These are phyloP conservation scores for Nicotiana obtusifolia DNA, from an alignment of 257 asterid genomes.

Conservation along the genomic window DNA sequence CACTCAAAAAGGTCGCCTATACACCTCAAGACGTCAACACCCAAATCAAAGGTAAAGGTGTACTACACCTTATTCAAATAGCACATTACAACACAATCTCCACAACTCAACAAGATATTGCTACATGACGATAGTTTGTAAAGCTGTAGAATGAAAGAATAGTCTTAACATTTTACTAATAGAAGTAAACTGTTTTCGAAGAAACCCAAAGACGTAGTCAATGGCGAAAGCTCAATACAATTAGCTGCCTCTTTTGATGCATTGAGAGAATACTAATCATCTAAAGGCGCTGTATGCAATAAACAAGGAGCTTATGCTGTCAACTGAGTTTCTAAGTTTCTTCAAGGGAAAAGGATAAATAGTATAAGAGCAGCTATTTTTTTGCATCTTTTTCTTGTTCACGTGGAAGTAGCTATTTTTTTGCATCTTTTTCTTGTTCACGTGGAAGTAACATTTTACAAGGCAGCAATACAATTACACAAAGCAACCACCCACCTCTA, in stretches of 20 bases:
- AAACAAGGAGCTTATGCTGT: no score
- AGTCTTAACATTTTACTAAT: background rate
- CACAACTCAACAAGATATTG: background rate
- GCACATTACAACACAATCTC: background rate
- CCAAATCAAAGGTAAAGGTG: background rate
- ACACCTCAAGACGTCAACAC: background rate
- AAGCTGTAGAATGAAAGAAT: background rate
- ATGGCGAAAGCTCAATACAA: no score
- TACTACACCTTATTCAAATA: background rate
- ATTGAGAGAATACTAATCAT: no score
- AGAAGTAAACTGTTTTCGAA: no score
- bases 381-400: conserved; percentile 9
- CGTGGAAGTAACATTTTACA: conserved; percentile 28
- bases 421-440: conserved; percentile 10
- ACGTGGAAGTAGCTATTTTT: conserved; percentile 16
- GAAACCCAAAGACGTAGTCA: no score
- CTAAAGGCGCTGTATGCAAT: no score
- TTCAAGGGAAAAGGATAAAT: background rate
- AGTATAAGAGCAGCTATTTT: background rate
- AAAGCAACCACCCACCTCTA: conserved; percentile 38
- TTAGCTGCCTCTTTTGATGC: no score
- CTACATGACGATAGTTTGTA: background rate
- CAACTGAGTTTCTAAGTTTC: no score
- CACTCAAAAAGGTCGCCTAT: no score
- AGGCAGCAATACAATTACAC: conserved; percentile 29